Percentiles rank a stretch among this genome's conserved stretches.
Conservation (phyloP, 176 grass and related monocot species). For the Oryza meyeriana region DNA sequence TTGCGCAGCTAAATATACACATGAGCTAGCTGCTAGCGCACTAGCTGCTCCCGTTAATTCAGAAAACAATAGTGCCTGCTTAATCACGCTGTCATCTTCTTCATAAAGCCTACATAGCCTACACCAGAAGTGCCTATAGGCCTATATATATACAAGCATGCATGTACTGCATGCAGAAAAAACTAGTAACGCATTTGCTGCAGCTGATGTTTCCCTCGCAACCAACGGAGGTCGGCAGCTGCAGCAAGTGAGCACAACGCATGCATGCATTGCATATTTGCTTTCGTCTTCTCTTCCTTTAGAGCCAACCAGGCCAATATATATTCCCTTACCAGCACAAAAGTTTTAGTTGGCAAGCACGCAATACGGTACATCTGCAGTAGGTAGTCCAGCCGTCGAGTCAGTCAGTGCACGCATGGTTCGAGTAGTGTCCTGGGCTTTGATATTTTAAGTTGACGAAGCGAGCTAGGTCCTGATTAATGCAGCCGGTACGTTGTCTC, state of each 20-base stretch:
- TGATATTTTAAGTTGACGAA: slow-evolving; percentile 25
- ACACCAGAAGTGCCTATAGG: neutral
- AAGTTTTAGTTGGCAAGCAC: neutral
- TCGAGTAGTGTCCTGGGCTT: neutral
- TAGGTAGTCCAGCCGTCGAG: neutral
- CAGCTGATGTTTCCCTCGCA: neutral
- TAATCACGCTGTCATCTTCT: neutral
- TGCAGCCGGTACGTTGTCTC: neutral
- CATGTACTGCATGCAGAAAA: neutral
- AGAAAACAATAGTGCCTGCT: neutral
- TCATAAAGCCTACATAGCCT: slow-evolving; percentile 1
- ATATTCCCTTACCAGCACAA: neutral
- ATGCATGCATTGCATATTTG: neutral
- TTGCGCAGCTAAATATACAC: neutral
- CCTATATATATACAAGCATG: neutral
- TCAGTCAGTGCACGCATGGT: too few species aligned
- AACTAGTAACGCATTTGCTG: neutral
- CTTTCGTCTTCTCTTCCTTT: neutral
- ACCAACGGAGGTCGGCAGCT: neutral
- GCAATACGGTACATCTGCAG: neutral
- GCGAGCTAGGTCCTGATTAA: neutral
- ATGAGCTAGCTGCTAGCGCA: neutral
- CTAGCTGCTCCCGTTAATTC: neutral
- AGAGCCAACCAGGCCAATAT: neutral
- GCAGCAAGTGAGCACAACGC: slow-evolving; percentile 20